phyloP scores from a whole-genome alignment of 1,284 basidiomycete genomes.

The Wallemia mellicola region DNA sequence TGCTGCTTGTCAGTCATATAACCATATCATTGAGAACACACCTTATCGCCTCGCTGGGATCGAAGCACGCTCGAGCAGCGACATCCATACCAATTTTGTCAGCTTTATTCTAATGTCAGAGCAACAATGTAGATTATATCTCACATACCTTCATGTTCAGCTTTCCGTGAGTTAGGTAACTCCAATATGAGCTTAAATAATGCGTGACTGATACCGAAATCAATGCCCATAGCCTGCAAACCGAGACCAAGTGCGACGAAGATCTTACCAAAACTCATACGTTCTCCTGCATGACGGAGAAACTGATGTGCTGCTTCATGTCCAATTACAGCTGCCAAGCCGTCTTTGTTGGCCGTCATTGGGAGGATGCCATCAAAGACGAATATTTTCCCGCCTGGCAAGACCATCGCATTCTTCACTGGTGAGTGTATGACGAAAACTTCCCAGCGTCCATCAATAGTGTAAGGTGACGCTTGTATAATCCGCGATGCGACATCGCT shows the following conservation, averaged over 20 bases:
- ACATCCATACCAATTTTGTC: constrained; percentile 4
- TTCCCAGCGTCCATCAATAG: constrained; percentile 23
- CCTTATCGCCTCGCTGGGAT: neutral
- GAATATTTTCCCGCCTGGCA: constrained; percentile 42
- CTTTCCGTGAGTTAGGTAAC: constrained; percentile 8
- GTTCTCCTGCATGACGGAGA: constrained; percentile 2
- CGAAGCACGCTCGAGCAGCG: constrained; percentile 3
- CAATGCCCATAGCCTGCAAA: constrained; percentile 28
- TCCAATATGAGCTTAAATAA: constrained; percentile 28
- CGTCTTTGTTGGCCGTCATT: constrained; percentile 42
- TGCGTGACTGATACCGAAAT: constrained; percentile 22
- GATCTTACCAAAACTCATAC: constrained; percentile 27
- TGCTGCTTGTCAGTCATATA: too few species aligned
- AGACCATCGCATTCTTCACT: constrained; percentile 49
- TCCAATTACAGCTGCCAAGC: constrained; percentile 54
- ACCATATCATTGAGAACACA: too few species aligned
- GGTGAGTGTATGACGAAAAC: constrained; percentile 48
- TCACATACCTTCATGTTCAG: constrained; percentile 10
- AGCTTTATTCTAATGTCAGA: too few species aligned
- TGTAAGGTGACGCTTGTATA: constrained; percentile 27
- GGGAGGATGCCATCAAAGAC: constrained; percentile 76
- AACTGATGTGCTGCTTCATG: constrained; percentile 29
- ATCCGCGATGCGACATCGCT: constrained; percentile 40
- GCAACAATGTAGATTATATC: too few species aligned
- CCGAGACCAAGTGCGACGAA: constrained; percentile 23